Evolutionary conservation across 1,139 yeast species (phyloP).

Genomic region (Taphrina populina): DNA sequence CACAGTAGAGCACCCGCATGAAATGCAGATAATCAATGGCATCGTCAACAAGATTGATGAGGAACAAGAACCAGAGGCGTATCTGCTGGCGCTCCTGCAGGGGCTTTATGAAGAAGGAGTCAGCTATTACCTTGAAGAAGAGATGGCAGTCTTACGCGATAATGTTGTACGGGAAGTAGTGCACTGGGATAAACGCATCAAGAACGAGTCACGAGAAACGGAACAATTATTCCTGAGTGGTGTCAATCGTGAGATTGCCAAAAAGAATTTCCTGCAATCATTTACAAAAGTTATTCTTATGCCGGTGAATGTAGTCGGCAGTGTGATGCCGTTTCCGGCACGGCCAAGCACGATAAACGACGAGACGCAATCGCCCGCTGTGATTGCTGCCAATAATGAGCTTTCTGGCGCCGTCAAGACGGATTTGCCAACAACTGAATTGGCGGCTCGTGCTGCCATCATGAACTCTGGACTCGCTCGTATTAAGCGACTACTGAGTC

Average conservation of each 20-base stretch:
- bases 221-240: conserved; percentile 51
- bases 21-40: conserved; percentile 7
- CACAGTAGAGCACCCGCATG: background rate
- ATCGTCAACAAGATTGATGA: conserved; percentile 4
- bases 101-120: conserved; percentile 50
- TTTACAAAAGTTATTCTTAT: conserved; percentile 51
- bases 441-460: conserved; percentile 52
- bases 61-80: background rate
- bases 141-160: conserved; percentile 45
- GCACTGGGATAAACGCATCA: conserved; percentile 44
- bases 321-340: conserved; percentile 39
- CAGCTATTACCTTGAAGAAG: conserved; percentile 48
- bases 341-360: conserved; percentile 14
- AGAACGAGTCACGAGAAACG: conserved; percentile 39
- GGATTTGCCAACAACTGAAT: conserved; percentile 47
- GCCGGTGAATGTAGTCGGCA: conserved; percentile 43
- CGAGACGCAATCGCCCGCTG: conserved; percentile 8
- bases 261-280: conserved; percentile 55
- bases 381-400: conserved; percentile 35
- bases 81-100: conserved; percentile 7
- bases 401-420: background rate
- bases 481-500: conserved; percentile 48
- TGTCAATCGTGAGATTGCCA: conserved; percentile 48
- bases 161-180: conserved; percentile 44
- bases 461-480: conserved; percentile 48